A percentile compares a stretch with the other conserved stretches of the same genome.
These are phyloP conservation scores for Podaxis mareebaensis DNA, from an alignment of 768 basidiomycete genomes.

Conservation along the genomic window DNA sequence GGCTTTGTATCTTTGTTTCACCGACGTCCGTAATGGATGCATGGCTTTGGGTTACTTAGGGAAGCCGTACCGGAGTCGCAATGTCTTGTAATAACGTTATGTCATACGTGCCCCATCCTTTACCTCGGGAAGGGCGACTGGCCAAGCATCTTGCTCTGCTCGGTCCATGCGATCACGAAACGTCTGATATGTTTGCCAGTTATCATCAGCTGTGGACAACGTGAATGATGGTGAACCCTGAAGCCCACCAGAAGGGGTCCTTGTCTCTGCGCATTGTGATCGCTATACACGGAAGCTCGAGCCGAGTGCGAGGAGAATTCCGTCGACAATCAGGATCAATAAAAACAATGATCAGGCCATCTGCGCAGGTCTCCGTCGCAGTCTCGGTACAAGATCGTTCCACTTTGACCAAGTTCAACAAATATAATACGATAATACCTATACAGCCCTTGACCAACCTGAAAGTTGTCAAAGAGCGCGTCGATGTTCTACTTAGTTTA, in stretches of 20 bases:
- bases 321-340: not conserved
- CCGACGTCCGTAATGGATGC: not conserved
- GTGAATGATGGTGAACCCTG: not conserved
- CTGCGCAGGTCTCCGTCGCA: not conserved
- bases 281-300: not conserved
- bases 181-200: not conserved
- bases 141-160: not conserved
- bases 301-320: not conserved
- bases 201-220: not conserved
- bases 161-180: not conserved
- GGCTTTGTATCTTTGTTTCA: not conserved
- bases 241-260: not conserved
- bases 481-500: no score
- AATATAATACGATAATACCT: no score
- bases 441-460: no score
- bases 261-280: not conserved
- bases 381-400: constrained; percentile 18
- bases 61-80: not conserved
- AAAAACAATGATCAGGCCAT: not conserved
- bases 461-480: no score
- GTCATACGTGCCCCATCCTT: not conserved
- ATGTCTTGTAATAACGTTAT: not conserved
- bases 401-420: not conserved
- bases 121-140: not conserved
- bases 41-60: not conserved